Percentiles rank a stretch among this genome's conserved stretches.
These are phyloP conservation scores for Apostasia shenzhenica DNA, from an alignment of 106 monocot species.

Conservation along the genomic window DNA sequence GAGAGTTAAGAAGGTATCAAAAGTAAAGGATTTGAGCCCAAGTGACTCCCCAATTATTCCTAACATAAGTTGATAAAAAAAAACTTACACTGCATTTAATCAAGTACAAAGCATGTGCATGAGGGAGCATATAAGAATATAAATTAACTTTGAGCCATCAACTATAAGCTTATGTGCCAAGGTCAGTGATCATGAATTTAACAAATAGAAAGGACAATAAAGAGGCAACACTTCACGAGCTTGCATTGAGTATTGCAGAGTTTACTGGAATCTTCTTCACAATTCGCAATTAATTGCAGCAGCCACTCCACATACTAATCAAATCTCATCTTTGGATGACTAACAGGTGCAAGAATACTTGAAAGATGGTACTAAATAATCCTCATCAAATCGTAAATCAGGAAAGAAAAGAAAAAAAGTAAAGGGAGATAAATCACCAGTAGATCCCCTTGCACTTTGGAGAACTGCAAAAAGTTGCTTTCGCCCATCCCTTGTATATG, in stretches of 20 bases:
- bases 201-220: too few relatives aligned
- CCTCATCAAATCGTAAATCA: background rate
- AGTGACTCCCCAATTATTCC: too few relatives aligned
- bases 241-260: background rate
- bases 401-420: background rate
- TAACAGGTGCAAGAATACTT: background rate
- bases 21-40: too few relatives aligned
- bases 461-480: conserved; percentile 95
- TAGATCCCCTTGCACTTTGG: conserved; percentile 92
- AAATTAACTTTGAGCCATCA: too few relatives aligned
- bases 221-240: too few relatives aligned
- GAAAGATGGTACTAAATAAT: background rate
- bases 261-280: background rate
- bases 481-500: conserved; percentile 90
- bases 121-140: too few relatives aligned
- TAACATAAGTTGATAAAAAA: too few relatives aligned
- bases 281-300: background rate
- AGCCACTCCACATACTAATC: background rate
- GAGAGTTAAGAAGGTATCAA: too few relatives aligned
- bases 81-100: too few relatives aligned
- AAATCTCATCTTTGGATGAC: background rate
- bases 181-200: too few relatives aligned
- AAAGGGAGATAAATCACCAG: conserved; percentile 35
- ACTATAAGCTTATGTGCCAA: too few relatives aligned
- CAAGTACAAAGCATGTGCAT: too few relatives aligned